These are phyloP conservation scores for Pestalotiopsis sp. DNA, from an alignment of 2,329 filamentous ascomycete species.

Conservation along the genomic window DNA sequence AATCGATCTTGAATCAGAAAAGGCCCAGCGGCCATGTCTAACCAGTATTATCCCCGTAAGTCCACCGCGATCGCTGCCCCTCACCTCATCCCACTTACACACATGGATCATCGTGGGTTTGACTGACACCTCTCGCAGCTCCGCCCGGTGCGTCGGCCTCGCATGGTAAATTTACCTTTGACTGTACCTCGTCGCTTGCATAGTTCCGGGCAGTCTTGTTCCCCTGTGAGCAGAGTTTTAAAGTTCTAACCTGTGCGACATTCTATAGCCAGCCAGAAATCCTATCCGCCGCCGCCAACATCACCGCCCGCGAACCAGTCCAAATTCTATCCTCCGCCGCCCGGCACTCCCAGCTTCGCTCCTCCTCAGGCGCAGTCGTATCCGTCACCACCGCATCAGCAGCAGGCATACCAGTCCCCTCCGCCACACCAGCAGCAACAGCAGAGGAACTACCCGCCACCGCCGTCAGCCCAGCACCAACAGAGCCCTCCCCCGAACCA, in stretches of 20 bases:
- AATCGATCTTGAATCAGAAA: not conserved
- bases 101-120: slow-evolving; percentile 11
- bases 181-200: slow-evolving; percentile 15
- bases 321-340: slow-evolving; percentile 47
- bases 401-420: slow-evolving; percentile 27
- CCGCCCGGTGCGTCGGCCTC: slow-evolving; percentile 41
- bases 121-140: slow-evolving; percentile 32
- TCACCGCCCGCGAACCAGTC: slow-evolving; percentile 49
- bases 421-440: slow-evolving; percentile 29
- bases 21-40: slow-evolving; percentile 37
- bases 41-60: slow-evolving; percentile 52
- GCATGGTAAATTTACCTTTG: slow-evolving; percentile 27
- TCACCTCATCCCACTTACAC: not conserved
- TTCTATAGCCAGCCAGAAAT: slow-evolving; percentile 35
- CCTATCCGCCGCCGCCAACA: slow-evolving; percentile 49
- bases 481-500: slow-evolving; percentile 29
- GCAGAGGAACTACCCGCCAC: slow-evolving; percentile 29
- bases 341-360: slow-evolving; percentile 36
- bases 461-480: slow-evolving; percentile 21
- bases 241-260: not conserved
- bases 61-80: slow-evolving; percentile 14
- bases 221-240: slow-evolving; percentile 22
- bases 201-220: slow-evolving; percentile 8
- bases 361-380: slow-evolving; percentile 34
- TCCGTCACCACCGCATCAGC: slow-evolving; percentile 32